Evolutionary conservation across 140 eudicot genomes (phyloP).

Genomic region (Ambrosia hybrid): DNA sequence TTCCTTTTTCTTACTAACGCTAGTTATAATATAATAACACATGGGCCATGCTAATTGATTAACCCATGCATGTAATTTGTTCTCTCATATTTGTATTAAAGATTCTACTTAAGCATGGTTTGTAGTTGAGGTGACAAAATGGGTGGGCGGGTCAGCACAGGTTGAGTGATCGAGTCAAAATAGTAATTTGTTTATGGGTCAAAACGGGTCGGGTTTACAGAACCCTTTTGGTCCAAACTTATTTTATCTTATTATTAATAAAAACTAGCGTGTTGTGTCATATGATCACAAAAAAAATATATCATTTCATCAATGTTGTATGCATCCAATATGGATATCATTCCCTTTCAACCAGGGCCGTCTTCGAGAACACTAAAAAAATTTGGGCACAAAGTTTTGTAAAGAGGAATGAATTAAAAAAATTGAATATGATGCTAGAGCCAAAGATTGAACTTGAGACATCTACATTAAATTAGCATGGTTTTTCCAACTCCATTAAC

Average conservation of each 20-base stretch:
- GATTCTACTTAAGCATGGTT: background rate
- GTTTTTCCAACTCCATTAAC: too few species aligned
- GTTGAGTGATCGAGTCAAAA: background rate
- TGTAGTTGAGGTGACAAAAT: background rate
- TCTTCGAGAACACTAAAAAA: too few species aligned
- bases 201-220: background rate
- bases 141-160: background rate
- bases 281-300: background rate
- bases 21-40: background rate
- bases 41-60: background rate
- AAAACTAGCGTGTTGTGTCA: background rate
- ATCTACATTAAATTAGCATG: too few species aligned
- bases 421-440: too few species aligned
- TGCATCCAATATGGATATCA: background rate
- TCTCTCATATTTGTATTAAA: background rate
- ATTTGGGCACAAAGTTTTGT: too few species aligned
- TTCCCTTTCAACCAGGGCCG: background rate
- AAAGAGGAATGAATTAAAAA: too few species aligned
- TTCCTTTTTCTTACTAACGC: background rate
- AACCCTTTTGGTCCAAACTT: background rate
- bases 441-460: too few species aligned
- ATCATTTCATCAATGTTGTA: background rate
- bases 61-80: conserved; percentile 6
- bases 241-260: background rate
- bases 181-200: background rate